These are phyloP conservation scores for Ustilago bromivora DNA, from an alignment of 1,284 basidiomycete species.

Conservation along the genomic window DNA sequence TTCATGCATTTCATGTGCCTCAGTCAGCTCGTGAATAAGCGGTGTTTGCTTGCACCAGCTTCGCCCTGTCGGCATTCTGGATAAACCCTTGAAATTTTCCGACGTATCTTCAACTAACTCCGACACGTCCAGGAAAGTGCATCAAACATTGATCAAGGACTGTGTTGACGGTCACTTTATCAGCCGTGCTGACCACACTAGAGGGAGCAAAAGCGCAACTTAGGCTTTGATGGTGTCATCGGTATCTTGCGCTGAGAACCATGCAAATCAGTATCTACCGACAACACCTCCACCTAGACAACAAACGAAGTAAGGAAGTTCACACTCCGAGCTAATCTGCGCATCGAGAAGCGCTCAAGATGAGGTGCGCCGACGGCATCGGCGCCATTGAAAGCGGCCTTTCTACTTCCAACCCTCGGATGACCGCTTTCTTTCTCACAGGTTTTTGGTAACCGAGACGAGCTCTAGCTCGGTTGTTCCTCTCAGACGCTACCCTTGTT, in stretches of 20 bases:
- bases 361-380: slow-evolving; percentile 21
- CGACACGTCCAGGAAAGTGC: slow-evolving; percentile 25
- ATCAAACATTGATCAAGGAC: not conserved
- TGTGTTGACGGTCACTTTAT: not conserved
- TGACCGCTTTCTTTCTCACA: not conserved
- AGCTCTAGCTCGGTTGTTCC: slow-evolving; percentile 8
- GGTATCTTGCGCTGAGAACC: slow-evolving; percentile 4
- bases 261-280: slow-evolving; percentile 4
- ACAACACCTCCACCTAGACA: slow-evolving; percentile 1
- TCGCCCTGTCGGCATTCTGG: too few species aligned
- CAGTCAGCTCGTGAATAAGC: too few species aligned
- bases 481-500: slow-evolving; percentile 11
- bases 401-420: slow-evolving; percentile 9
- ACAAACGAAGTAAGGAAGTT: not conserved
- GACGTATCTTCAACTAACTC: slow-evolving; percentile 17
- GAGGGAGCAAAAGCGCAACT: not conserved
- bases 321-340: not conserved
- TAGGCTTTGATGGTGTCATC: slow-evolving; percentile 1
- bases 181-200: not conserved
- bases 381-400: slow-evolving; percentile 19
- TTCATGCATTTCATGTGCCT: too few species aligned
- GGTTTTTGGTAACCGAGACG: slow-evolving; percentile 14
- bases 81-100: too few species aligned
- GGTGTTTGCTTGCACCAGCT: too few species aligned
- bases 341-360: not conserved